phyloP scores from a whole-genome alignment of 2,329 filamentous ascomycete species.

The Microcyclosporella mali region DNA sequence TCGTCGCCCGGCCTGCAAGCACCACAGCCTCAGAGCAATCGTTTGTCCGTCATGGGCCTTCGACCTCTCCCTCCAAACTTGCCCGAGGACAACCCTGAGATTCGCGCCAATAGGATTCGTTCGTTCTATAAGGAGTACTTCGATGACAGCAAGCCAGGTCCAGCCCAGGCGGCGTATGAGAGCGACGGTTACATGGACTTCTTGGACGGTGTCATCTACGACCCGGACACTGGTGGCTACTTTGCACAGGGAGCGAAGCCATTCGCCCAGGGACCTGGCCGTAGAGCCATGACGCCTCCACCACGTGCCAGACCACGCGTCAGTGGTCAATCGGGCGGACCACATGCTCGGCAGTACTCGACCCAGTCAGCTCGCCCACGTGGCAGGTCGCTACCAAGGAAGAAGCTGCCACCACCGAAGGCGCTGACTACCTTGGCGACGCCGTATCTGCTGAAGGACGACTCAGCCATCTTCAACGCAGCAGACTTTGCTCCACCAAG shows the following conservation, averaged over 20 bases:
- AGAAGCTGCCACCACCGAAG: slow-evolving; percentile 63
- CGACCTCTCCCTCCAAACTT: slow-evolving; percentile 85
- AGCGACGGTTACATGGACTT: slow-evolving; percentile 74
- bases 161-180: slow-evolving; percentile 45
- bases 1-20: slow-evolving; percentile 7
- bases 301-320: slow-evolving; percentile 57
- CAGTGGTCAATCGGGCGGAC: slow-evolving; percentile 37
- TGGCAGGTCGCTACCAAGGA: slow-evolving; percentile 39
- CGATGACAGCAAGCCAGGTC: slow-evolving; percentile 63
- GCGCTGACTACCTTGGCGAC: slow-evolving; percentile 73
- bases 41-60: slow-evolving; percentile 54
- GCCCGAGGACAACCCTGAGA: slow-evolving; percentile 82
- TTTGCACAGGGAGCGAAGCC: slow-evolving; percentile 53
- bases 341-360: slow-evolving; percentile 29
- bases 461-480: slow-evolving; percentile 58
- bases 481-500: slow-evolving; percentile 81
- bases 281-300: slow-evolving; percentile 93
- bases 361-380: slow-evolving; percentile 26
- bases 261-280: slow-evolving; percentile 76
- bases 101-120: slow-evolving; percentile 89
- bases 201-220: slow-evolving; percentile 52
- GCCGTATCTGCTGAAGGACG: slow-evolving; percentile 78
- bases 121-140: slow-evolving; percentile 99
- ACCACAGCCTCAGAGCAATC: slow-evolving; percentile 17
- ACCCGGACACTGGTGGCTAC: slow-evolving; percentile 50